Evolutionary conservation across 306 rosid species (phyloP).

Genomic region (Corylus americana): DNA sequence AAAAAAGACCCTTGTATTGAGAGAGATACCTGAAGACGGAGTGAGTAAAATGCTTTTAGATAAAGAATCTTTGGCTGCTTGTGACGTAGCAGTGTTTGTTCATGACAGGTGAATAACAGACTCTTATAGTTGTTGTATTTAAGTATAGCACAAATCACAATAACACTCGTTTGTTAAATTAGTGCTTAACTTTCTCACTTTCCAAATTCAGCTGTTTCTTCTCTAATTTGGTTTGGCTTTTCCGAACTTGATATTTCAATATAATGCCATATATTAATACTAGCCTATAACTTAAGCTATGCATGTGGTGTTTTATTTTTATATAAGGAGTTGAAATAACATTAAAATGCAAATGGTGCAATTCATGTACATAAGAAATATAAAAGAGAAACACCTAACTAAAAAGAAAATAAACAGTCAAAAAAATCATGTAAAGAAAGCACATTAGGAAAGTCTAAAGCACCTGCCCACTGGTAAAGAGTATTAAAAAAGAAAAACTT

Average conservation of each 20-base stretch:
- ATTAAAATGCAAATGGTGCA: no score
- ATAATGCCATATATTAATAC: not conserved
- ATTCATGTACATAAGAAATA: no score
- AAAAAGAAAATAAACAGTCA: no score
- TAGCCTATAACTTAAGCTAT: no score
- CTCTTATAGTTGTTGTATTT: not conserved
- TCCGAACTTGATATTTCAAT: not conserved
- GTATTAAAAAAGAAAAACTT: no score
- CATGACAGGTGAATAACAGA: slow-evolving; percentile 68
- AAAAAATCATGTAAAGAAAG: no score
- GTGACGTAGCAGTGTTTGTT: slow-evolving; percentile 89
- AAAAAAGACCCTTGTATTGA: slow-evolving; percentile 69
- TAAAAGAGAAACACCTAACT: no score
- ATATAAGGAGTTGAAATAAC: no score
- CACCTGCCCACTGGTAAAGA: no score
- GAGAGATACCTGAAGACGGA: slow-evolving; percentile 89
- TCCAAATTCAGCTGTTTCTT: not conserved
- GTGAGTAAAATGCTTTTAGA: slow-evolving; percentile 56
- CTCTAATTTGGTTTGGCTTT: not conserved
- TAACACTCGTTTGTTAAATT: not conserved
- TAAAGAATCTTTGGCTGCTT: slow-evolving; percentile 89
- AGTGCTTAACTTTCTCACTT: not conserved
- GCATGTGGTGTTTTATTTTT: no score
- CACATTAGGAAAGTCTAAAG: no score
- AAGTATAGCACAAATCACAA: not conserved